phyloP scores from a whole-genome alignment of 805 yeast species.

The Monosporozyma aquatica region DNA sequence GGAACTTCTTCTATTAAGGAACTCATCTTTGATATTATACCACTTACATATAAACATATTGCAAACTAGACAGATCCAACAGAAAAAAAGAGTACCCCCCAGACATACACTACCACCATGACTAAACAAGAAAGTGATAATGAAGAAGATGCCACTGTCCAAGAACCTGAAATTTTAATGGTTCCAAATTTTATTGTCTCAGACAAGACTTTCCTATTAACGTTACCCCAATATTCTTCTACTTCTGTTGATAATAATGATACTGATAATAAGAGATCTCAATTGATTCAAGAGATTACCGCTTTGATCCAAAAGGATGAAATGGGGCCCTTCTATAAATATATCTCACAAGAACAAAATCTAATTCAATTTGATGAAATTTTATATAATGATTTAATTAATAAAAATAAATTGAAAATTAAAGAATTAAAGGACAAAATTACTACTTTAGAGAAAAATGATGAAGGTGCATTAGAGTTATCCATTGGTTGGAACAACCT shows the following conservation, averaged over 20 bases:
- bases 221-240: too few relatives aligned
- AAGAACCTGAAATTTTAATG: constrained; percentile 30
- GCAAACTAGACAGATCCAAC: too few relatives aligned
- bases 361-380: constrained; percentile 47
- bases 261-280: neutral
- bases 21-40: too few relatives aligned
- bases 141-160: constrained; percentile 17
- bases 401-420: constrained; percentile 48
- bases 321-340: constrained; percentile 77
- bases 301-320: constrained; percentile 42
- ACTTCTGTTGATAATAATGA: too few relatives aligned
- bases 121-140: neutral
- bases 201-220: constrained; percentile 64
- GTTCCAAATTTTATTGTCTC: constrained; percentile 79
- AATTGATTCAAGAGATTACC: constrained; percentile 36
- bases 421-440: constrained; percentile 37
- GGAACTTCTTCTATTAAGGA: too few relatives aligned
- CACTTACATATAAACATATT: too few relatives aligned
- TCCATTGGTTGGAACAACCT: constrained; percentile 68
- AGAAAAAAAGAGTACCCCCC: too few relatives aligned
- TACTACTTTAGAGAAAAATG: constrained; percentile 41
- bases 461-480: constrained; percentile 81
- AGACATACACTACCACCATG: too few relatives aligned
- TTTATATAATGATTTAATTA: constrained; percentile 42
- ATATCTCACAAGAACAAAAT: constrained; percentile 42